Conservation (phyloP, 345 rosid genomes). For the Citrus maxima region DNA sequence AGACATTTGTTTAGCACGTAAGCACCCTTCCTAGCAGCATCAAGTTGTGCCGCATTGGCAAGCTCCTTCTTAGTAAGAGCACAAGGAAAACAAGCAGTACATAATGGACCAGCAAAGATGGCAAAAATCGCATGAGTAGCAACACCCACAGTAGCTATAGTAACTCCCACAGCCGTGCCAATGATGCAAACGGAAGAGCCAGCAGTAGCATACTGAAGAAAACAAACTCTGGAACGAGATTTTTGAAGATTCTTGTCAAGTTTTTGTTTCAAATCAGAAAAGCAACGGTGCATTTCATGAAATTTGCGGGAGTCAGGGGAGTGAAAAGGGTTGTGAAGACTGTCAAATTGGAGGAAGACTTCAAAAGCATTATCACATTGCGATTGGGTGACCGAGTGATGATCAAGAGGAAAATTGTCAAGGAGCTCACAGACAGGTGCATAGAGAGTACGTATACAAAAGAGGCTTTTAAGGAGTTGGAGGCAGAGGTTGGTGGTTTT, state of each 20-base stretch:
- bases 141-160: constrained; percentile 34
- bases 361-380: constrained; percentile 54
- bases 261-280: constrained; percentile 51
- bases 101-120: constrained; percentile 44
- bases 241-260: constrained; percentile 44
- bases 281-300: constrained; percentile 45
- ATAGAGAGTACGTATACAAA: constrained; percentile 47
- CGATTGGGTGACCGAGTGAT: constrained; percentile 28
- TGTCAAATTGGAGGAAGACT: constrained; percentile 47
- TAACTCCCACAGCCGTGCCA: constrained; percentile 41
- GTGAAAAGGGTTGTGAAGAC: constrained; percentile 60
- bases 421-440: constrained; percentile 53
- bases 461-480: constrained; percentile 40
- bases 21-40: constrained; percentile 60
- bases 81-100: constrained; percentile 39
- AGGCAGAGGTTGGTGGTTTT: constrained; percentile 51
- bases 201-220: constrained; percentile 39
- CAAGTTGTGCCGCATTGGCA: constrained; percentile 54
- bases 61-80: constrained; percentile 52
- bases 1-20: constrained; percentile 50
- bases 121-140: constrained; percentile 57
- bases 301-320: constrained; percentile 42
- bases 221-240: constrained; percentile 51
- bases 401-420: constrained; percentile 45
- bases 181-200: constrained; percentile 52